Evolutionary conservation across 2,329 filamentous ascomycete species (phyloP).

Genomic region (Talaromyces sp.): DNA sequence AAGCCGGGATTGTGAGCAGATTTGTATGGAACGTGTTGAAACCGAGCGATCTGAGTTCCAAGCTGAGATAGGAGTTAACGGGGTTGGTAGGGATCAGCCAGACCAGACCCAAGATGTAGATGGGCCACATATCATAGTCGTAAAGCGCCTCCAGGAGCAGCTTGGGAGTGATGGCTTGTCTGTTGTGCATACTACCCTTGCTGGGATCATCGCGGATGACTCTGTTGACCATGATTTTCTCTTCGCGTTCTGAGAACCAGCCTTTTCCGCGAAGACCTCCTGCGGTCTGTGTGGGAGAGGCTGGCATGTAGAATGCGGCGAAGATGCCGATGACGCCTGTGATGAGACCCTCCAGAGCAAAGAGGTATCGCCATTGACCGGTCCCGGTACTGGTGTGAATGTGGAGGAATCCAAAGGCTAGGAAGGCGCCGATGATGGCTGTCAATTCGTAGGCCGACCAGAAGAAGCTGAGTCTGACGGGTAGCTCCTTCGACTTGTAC

Average conservation of each 20-base stretch:
- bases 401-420: conserved; percentile 45
- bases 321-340: conserved; percentile 54
- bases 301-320: conserved; percentile 59
- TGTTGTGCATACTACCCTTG: conserved; percentile 61
- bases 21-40: conserved; percentile 60
- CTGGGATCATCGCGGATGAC: conserved; percentile 54
- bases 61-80: conserved; percentile 37
- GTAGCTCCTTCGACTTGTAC: conserved; percentile 68
- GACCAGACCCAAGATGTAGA: conserved; percentile 49
- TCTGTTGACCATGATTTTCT: conserved; percentile 66
- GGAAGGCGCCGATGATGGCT: conserved; percentile 45
- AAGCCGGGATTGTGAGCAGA: conserved; percentile 59
- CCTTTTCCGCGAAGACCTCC: conserved; percentile 60
- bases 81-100: conserved; percentile 42
- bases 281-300: conserved; percentile 63
- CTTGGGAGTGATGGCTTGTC: conserved; percentile 48
- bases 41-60: conserved; percentile 50
- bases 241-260: conserved; percentile 65
- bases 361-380: conserved; percentile 45
- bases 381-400: conserved; percentile 35
- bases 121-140: conserved; percentile 58
- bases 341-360: conserved; percentile 43
- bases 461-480: conserved; percentile 64
- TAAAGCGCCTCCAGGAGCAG: conserved; percentile 50
- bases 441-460: conserved; percentile 61